These are phyloP conservation scores for Apiospora malaysiana DNA, from an alignment of 2,329 filamentous ascomycete genomes.

Conservation along the genomic window DNA sequence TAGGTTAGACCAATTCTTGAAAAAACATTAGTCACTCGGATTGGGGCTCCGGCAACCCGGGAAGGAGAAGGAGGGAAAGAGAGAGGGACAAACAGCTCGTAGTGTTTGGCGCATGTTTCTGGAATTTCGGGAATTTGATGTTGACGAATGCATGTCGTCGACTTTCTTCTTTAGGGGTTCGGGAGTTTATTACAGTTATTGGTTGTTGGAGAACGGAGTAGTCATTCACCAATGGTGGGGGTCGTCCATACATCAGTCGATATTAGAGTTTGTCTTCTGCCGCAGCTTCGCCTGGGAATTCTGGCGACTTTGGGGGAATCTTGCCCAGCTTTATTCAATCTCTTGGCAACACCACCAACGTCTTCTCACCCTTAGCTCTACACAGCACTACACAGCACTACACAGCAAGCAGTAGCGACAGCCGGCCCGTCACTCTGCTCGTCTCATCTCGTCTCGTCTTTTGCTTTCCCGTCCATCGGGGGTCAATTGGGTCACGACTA, in stretches of 20 bases:
- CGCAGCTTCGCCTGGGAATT: constrained; percentile 4
- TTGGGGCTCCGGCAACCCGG: neutral
- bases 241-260: no score
- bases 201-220: neutral
- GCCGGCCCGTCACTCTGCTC: neutral
- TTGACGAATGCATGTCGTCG: neutral
- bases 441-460: neutral
- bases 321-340: neutral
- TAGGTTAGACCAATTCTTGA: no score
- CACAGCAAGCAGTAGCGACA: neutral
- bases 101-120: neutral
- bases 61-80: no score
- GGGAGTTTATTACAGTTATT: no score
- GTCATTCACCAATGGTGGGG: neutral
- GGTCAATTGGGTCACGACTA: no score
- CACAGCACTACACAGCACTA: neutral
- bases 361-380: no score
- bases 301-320: no score
- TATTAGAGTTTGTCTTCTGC: constrained; percentile 3
- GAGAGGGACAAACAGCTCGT: neutral
- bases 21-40: neutral
- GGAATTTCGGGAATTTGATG: neutral
- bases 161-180: neutral
- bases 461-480: neutral
- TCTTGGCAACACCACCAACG: neutral